Percentiles rank a stretch among this genome's conserved stretches.
Conservation (phyloP, 1,284 basidiomycete species). For the Cystobasidium sp. region DNA sequence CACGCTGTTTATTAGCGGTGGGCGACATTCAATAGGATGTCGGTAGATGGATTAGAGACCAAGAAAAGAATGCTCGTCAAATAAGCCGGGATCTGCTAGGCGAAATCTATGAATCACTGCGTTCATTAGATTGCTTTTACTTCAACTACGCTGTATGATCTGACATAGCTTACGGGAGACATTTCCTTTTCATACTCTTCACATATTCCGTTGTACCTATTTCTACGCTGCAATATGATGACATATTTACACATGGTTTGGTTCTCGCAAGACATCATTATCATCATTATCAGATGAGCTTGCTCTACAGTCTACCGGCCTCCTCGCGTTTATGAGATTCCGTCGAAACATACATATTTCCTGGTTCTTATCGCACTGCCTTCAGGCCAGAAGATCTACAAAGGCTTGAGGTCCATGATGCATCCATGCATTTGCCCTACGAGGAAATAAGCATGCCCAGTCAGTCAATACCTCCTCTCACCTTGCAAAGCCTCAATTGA, state of each 20-base stretch:
- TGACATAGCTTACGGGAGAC: conserved; percentile 44
- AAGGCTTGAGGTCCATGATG: conserved; percentile 42
- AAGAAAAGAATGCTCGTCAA: conserved; percentile 43
- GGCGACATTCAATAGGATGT: conserved; percentile 3
- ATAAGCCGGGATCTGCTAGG: conserved; percentile 43
- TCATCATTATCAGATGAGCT: too few relatives aligned
- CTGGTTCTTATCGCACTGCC: background rate
- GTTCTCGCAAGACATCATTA: too few relatives aligned
- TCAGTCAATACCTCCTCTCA: background rate
- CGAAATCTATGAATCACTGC: conserved; percentile 4
- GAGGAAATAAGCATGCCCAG: background rate
- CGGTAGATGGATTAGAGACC: conserved; percentile 28
- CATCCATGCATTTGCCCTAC: conserved; percentile 44
- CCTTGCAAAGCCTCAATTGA: background rate
- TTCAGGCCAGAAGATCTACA: conserved; percentile 18
- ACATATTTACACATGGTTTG: too few relatives aligned
- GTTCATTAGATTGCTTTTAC: background rate
- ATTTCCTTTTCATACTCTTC: background rate
- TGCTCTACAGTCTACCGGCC: background rate
- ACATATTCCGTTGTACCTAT: background rate
- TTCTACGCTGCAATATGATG: background rate
- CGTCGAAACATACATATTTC: background rate
- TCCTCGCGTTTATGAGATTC: too few relatives aligned
- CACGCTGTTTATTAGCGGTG: background rate
- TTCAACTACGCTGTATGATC: conserved; percentile 31